Evolutionary conservation across 2,329 filamentous ascomycete species (phyloP).

Genomic region (Cladosporium sp.): DNA sequence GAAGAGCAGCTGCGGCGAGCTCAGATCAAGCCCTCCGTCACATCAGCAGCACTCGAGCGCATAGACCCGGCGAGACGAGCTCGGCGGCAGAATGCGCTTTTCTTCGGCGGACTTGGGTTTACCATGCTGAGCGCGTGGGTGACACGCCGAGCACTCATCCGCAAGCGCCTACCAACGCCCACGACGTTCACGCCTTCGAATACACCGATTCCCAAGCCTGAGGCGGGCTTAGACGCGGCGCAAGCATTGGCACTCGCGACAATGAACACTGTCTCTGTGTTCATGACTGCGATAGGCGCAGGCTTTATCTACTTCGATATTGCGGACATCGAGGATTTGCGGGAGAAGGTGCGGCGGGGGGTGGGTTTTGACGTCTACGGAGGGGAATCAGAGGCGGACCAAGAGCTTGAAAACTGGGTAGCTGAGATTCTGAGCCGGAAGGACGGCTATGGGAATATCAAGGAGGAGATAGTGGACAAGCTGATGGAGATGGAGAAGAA

Average conservation of each 20-base stretch:
- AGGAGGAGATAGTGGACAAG: conserved; percentile 22
- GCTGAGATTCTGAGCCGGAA: conserved; percentile 43
- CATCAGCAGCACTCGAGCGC: conserved; percentile 16
- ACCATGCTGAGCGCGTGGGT: conserved; percentile 65
- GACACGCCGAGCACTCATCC: conserved; percentile 55
- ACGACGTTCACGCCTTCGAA: conserved; percentile 65
- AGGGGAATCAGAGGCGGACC: conserved; percentile 42
- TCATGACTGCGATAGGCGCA: conserved; percentile 68
- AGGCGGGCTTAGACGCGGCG: conserved; percentile 64
- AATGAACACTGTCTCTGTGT: conserved; percentile 72
- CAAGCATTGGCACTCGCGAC: conserved; percentile 84
- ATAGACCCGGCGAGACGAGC: conserved; percentile 23
- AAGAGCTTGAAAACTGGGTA: conserved; percentile 51
- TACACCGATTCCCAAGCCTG: conserved; percentile 35
- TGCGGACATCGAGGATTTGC: conserved; percentile 46
- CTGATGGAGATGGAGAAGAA: conserved; percentile 20
- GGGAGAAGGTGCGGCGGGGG: conserved; percentile 50
- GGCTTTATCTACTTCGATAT: conserved; percentile 73
- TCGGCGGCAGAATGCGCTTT: conserved; percentile 42
- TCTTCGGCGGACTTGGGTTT: conserved; percentile 70
- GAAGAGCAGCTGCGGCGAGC: neutral
- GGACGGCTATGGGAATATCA: conserved; percentile 37
- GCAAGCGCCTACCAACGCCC: conserved; percentile 58
- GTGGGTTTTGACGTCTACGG: conserved; percentile 55
- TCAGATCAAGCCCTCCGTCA: conserved; percentile 6